phyloP scores from a whole-genome alignment of 2,329 filamentous ascomycete genomes.

The Ascocoryne sarcoides region DNA sequence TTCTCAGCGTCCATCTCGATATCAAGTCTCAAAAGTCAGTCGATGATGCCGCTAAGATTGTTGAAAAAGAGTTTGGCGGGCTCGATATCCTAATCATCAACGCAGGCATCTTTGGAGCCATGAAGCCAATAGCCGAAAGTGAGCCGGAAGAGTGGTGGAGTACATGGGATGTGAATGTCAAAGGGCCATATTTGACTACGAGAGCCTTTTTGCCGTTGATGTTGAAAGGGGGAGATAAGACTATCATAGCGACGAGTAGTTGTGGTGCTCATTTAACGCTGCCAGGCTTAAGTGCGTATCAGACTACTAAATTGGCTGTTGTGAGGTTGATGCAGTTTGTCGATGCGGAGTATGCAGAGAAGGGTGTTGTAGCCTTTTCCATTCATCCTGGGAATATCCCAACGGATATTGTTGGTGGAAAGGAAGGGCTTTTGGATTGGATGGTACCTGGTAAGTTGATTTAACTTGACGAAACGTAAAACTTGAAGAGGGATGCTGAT shows the following conservation, averaged over 20 bases:
- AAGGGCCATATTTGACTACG: slow-evolving; percentile 37
- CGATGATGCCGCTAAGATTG: slow-evolving; percentile 20
- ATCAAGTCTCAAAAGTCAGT: slow-evolving; percentile 30
- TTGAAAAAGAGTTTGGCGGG: slow-evolving; percentile 26
- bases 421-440: slow-evolving; percentile 5
- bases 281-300: slow-evolving; percentile 35
- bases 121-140: slow-evolving; percentile 8
- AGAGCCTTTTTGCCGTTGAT: slow-evolving; percentile 34
- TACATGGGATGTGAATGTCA: slow-evolving; percentile 40
- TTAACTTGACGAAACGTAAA: no score
- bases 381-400: slow-evolving; percentile 31
- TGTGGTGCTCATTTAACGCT: slow-evolving; percentile 33
- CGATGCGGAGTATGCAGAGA: slow-evolving; percentile 34
- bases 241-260: slow-evolving; percentile 39
- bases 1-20: slow-evolving; percentile 36
- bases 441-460: slow-evolving; percentile 11
- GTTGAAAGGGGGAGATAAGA: slow-evolving; percentile 29
- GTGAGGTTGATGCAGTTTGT: slow-evolving; percentile 40
- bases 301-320: slow-evolving; percentile 40
- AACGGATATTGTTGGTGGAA: slow-evolving; percentile 15
- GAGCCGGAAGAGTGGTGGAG: slow-evolving; percentile 32
- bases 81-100: slow-evolving; percentile 38
- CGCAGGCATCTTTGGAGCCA: slow-evolving; percentile 31
- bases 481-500: not conserved
- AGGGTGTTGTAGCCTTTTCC: slow-evolving; percentile 33